Conservation (phyloP, 495 filamentous ascomycete genomes). For the Lentithecium fluviatile region DNA sequence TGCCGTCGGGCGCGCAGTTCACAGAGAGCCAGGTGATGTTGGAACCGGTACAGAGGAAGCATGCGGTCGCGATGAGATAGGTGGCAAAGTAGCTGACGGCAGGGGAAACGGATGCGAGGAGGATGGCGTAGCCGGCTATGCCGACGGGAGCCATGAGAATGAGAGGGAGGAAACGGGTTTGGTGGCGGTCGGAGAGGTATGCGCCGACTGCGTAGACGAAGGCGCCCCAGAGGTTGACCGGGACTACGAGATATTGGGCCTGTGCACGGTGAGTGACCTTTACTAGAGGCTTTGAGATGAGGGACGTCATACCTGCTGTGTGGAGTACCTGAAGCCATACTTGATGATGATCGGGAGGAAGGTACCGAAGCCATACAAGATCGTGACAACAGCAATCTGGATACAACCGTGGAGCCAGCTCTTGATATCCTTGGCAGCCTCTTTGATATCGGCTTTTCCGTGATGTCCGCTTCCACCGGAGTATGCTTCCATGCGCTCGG, state of each 20-base stretch:
- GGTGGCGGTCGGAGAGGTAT: constrained; percentile 27
- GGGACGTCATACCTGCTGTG: constrained; percentile 13
- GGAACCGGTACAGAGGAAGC: constrained; percentile 35
- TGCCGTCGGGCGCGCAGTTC: constrained; percentile 47
- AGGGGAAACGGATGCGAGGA: constrained; percentile 18
- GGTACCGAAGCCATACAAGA: constrained; percentile 34
- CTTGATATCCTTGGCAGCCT: constrained; percentile 30
- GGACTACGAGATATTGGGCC: constrained; percentile 35
- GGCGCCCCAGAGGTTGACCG: constrained; percentile 37
- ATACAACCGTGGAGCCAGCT: constrained; percentile 29
- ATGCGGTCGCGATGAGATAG: constrained; percentile 35
- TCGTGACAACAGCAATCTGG: constrained; percentile 32
- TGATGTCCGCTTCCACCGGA: constrained; percentile 30
- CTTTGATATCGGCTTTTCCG: constrained; percentile 28
- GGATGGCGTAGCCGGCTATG: constrained; percentile 35
- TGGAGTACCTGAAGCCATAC: constrained; percentile 30
- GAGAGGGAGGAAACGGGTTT: constrained; percentile 30
- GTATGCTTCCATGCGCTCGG: constrained; percentile 29
- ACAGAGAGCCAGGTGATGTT: constrained; percentile 33
- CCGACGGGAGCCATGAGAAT: constrained; percentile 33
- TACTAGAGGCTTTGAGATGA: background rate
- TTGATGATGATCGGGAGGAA: constrained; percentile 35
- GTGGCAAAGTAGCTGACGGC: constrained; percentile 35
- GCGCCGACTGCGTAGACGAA: constrained; percentile 33
- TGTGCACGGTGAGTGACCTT: background rate